These are phyloP conservation scores for Coccomyxa subellipsoidea DNA, from an alignment of 163 green algal genomes.

Conservation along the genomic window DNA sequence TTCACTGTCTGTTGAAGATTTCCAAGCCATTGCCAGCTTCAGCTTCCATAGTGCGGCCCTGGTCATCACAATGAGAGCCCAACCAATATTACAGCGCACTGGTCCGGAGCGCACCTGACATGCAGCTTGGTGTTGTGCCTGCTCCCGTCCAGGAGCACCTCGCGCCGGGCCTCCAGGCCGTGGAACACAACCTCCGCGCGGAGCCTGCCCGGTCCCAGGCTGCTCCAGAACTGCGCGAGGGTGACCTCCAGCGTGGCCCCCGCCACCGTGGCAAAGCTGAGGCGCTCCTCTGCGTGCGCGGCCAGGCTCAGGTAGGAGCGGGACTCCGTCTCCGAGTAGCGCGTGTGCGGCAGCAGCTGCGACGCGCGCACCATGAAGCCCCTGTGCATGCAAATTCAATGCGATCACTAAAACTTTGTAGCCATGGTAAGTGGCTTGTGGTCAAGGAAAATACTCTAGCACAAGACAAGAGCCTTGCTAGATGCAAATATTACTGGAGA, in stretches of 20 bases:
- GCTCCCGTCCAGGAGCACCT: constrained; percentile 42
- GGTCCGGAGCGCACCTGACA: constrained; percentile 21
- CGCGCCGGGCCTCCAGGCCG: constrained; percentile 44
- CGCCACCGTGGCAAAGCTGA: constrained; percentile 34
- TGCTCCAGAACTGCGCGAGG: constrained; percentile 82
- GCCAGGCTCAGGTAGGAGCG: constrained; percentile 14
- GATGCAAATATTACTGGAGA: no score
- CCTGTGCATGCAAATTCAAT: constrained; percentile 8
- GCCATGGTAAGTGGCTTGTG: no score
- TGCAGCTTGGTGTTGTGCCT: constrained; percentile 37
- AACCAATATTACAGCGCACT: no score
- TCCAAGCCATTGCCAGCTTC: no score
- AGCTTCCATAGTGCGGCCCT: background rate
- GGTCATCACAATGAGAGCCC: background rate
- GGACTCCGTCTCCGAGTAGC: constrained; percentile 43
- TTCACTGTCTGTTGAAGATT: no score
- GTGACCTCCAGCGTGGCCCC: constrained; percentile 79
- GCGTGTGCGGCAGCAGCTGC: constrained; percentile 61
- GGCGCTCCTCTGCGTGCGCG: constrained; percentile 1
- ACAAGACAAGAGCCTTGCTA: no score
- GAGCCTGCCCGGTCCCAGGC: constrained; percentile 39
- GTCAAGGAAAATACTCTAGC: no score
- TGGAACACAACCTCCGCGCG: constrained; percentile 71
- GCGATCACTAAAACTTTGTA: no score
- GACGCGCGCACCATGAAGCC: constrained; percentile 67